Evolutionary conservation across 805 yeast species (phyloP).

Genomic region (Cyberlindnera japonica): DNA sequence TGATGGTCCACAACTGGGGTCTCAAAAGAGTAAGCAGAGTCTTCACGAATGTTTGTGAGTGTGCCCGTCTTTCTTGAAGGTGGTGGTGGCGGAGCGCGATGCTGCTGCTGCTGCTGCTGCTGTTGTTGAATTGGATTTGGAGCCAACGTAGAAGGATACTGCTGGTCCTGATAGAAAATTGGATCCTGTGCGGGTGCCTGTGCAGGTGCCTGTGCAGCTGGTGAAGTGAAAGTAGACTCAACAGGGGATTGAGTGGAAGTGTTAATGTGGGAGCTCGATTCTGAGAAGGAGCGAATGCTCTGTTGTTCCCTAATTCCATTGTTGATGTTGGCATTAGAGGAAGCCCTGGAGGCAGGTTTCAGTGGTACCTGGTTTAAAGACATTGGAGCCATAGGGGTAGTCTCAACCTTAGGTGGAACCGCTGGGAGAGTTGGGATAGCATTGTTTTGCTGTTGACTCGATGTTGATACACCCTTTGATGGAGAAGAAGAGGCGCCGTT

Average conservation of each 20-base stretch:
- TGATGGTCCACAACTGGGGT: slow-evolving; percentile 9
- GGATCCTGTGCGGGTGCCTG: background rate
- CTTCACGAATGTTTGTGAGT: slow-evolving; percentile 31
- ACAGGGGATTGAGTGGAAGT: slow-evolving; percentile 11
- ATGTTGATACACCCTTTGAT: slow-evolving; percentile 10
- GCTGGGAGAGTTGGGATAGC: slow-evolving; percentile 15
- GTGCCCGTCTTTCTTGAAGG: slow-evolving; percentile 48
- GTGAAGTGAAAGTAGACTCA: slow-evolving; percentile 4
- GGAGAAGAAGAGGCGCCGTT: slow-evolving; percentile 5
- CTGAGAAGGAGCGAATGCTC: slow-evolving; percentile 16
- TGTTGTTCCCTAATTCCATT: slow-evolving; percentile 2
- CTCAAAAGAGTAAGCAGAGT: slow-evolving; percentile 23
- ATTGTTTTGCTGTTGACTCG: slow-evolving; percentile 3
- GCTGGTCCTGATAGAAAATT: slow-evolving; percentile 1
- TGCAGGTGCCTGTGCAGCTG: background rate
- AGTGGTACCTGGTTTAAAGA: slow-evolving; percentile 34
- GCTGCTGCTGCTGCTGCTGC: slow-evolving; percentile 27
- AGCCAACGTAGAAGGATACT: slow-evolving; percentile 29
- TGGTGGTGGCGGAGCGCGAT: slow-evolving; percentile 52
- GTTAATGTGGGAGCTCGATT: slow-evolving; percentile 16
- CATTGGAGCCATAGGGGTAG: slow-evolving; percentile 16
- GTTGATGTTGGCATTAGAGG: slow-evolving; percentile 14
- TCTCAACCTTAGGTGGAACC: slow-evolving; percentile 3
- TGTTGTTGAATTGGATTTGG: too few species aligned
- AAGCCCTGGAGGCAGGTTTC: slow-evolving; percentile 31